Percentiles rank a stretch among this genome's conserved stretches.
Evolutionary conservation across 2,329 filamentous ascomycete genomes (phyloP).

Genomic region (Colletotrichum camelliae): DNA sequence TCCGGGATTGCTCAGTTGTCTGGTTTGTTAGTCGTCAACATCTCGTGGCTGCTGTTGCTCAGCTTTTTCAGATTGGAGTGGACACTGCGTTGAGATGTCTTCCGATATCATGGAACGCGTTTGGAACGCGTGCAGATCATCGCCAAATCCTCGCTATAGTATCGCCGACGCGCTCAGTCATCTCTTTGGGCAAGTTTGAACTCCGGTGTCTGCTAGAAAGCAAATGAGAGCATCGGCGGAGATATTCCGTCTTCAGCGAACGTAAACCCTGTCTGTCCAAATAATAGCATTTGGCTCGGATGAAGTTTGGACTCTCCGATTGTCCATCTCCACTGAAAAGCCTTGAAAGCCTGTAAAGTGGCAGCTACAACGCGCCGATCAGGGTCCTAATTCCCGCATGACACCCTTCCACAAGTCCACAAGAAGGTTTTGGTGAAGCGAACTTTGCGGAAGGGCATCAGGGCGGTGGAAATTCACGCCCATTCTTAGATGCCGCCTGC

Average conservation of each 20-base stretch:
- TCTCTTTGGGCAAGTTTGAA: background rate
- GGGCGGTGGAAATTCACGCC: background rate
- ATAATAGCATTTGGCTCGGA: background rate
- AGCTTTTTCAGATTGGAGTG: background rate
- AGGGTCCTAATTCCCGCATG: constrained; percentile 8
- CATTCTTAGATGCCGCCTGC: background rate
- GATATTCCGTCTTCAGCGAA: background rate
- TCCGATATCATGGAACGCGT: background rate
- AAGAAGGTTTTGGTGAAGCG: constrained; percentile 2
- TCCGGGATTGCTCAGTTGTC: background rate
- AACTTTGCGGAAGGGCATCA: constrained; percentile 4
- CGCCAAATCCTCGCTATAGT: background rate
- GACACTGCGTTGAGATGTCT: background rate
- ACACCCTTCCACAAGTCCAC: background rate
- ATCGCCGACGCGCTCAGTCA: background rate
- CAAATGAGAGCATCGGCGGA: background rate
- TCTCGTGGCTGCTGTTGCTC: background rate
- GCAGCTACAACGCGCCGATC: constrained; percentile 2
- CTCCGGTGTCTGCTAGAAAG: background rate
- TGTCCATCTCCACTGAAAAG: background rate
- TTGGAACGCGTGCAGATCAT: background rate
- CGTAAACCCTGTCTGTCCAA: background rate
- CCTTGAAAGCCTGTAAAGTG: background rate
- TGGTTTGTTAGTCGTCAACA: too few relatives aligned
- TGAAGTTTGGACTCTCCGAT: constrained; percentile 11